Conservation (phyloP, 106 monocot species). For the Iris macrosiphon region DNA sequence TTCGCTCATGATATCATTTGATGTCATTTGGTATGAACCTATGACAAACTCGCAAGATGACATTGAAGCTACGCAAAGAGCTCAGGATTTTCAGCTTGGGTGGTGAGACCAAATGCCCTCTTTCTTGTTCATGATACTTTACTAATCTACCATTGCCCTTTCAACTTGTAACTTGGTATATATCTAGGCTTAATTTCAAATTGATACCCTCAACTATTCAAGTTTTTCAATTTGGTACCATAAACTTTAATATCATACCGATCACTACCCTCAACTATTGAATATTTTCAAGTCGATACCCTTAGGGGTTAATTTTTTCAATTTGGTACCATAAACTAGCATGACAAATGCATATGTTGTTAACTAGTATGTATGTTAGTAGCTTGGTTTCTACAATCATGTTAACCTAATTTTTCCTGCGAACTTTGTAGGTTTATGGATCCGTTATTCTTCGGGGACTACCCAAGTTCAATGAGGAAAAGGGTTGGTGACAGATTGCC, state of each 20-base stretch:
- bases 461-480: slow-evolving; percentile 72
- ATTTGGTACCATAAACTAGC: no score
- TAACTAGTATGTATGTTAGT: not conserved
- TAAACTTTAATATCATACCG: no score
- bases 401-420: not conserved
- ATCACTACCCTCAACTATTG: no score
- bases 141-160: not conserved
- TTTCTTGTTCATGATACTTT: not conserved
- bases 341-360: no score
- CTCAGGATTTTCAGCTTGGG: slow-evolving; percentile 94
- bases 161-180: not conserved
- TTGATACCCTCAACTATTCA: no score
- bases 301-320: no score
- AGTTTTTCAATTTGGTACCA: no score
- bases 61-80: slow-evolving; percentile 76
- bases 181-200: no score
- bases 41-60: slow-evolving; percentile 45
- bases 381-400: not conserved
- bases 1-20: slow-evolving; percentile 69
- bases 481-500: slow-evolving; percentile 74
- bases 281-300: no score
- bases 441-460: slow-evolving; percentile 87
- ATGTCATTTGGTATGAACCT: slow-evolving; percentile 93
- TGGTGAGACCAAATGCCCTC: slow-evolving; percentile 24
- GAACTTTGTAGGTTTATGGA: slow-evolving; percentile 71